Percentiles rank a stretch among this genome's conserved stretches.
Conservation (phyloP, 768 basidiomycete species). For the Leccinum disarticulatum region DNA sequence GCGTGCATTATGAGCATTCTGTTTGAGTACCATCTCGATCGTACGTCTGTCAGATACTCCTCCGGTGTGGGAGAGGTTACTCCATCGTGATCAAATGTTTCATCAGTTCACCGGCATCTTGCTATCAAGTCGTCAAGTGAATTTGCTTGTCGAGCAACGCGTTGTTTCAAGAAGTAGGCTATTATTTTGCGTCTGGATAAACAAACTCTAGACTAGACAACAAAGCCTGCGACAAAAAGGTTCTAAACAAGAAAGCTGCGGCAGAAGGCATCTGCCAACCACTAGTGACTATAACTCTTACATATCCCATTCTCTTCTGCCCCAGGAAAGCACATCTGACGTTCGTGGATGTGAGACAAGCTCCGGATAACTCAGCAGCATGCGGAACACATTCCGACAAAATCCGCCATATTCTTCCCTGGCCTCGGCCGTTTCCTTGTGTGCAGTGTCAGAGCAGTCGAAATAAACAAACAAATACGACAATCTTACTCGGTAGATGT, state of each 20-base stretch:
- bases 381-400: slow-evolving; percentile 34
- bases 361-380: slow-evolving; percentile 31
- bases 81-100: too few species aligned
- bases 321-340: slow-evolving; percentile 34
- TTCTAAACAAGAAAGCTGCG: neutral
- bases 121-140: too few species aligned
- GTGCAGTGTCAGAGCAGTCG: slow-evolving; percentile 7
- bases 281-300: neutral
- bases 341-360: slow-evolving; percentile 36
- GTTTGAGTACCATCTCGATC: too few species aligned
- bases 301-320: slow-evolving; percentile 11
- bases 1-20: too few species aligned
- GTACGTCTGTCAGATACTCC: too few species aligned
- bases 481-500: slow-evolving; percentile 40
- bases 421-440: slow-evolving; percentile 11
- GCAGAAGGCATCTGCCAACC: neutral
- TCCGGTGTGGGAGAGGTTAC: too few species aligned
- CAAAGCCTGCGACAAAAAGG: neutral
- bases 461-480: slow-evolving; percentile 10
- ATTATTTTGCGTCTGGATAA: neutral
- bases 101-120: too few species aligned
- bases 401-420: slow-evolving; percentile 36
- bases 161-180: too few species aligned
- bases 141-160: too few species aligned
- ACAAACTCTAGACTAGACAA: neutral